A percentile compares a stretch with the other conserved stretches of the same genome.
Evolutionary conservation across 805 yeast genomes (phyloP).

Genomic region (Zygosaccharomyces bisporus): DNA sequence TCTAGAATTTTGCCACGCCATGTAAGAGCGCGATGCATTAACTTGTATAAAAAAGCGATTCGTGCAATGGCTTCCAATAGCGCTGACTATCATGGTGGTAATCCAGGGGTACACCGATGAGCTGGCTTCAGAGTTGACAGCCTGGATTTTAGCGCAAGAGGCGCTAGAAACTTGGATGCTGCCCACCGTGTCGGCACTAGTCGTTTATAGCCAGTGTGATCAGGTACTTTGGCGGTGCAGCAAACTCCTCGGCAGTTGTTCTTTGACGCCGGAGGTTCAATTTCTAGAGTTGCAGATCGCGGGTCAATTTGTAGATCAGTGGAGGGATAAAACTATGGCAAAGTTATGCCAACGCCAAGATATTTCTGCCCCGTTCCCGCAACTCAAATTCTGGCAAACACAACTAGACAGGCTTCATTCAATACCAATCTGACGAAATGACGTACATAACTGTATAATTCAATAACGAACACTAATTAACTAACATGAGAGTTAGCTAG

Average conservation of each 20-base stretch:
- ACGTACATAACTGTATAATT: conserved; percentile 2
- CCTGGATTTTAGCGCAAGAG: conserved; percentile 20
- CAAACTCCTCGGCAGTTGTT: conserved; percentile 15
- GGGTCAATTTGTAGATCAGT: conserved; percentile 23
- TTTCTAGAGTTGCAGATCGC: conserved; percentile 20
- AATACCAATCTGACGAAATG: not conserved
- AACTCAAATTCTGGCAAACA: conserved; percentile 29
- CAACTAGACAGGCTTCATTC: conserved; percentile 16
- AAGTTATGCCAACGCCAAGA: conserved; percentile 26
- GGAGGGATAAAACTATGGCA: conserved; percentile 27
- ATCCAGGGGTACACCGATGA: conserved; percentile 17
- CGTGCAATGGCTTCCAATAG: conserved; percentile 15
- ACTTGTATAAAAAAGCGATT: conserved; percentile 9
- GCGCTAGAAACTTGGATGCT: conserved; percentile 17
- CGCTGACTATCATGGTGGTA: conserved; percentile 15
- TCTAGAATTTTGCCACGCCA: conserved; percentile 9
- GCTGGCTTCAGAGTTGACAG: conserved; percentile 12
- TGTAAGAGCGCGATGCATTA: conserved; percentile 13
- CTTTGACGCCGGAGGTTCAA: not conserved
- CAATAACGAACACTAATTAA: conserved; percentile 1
- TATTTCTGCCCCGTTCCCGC: conserved; percentile 23
- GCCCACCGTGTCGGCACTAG: conserved; percentile 22
- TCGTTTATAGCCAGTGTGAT: conserved; percentile 13
- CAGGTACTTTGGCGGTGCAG: conserved; percentile 24
- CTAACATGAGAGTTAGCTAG: conserved; percentile 69